Percentiles rank a stretch among this genome's conserved stretches.
Evolutionary conservation across 1,284 basidiomycete species (phyloP).

Genomic region (Veloboletus limbatus): DNA sequence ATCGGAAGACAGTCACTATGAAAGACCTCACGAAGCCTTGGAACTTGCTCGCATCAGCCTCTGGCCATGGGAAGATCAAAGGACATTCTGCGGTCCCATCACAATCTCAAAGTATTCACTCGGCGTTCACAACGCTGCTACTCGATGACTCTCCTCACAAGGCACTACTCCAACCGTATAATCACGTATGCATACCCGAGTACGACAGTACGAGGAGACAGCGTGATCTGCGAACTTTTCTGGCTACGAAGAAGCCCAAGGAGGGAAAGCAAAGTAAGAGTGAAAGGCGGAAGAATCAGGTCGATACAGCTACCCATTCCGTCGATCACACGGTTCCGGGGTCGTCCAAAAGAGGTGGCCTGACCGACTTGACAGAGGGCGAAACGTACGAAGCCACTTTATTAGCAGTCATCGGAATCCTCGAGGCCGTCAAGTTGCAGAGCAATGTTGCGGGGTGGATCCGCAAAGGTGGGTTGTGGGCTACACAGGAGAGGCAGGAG

Average conservation of each 20-base stretch:
- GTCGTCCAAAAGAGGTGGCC: neutral
- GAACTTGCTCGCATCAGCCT: conserved; percentile 31
- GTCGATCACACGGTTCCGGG: neutral
- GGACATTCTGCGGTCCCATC: neutral
- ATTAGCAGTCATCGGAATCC: conserved; percentile 68
- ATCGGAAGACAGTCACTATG: conserved; percentile 64
- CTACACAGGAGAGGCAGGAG: conserved; percentile 7
- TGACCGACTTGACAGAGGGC: neutral
- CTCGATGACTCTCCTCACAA: conserved; percentile 81
- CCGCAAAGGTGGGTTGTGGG: conserved; percentile 52
- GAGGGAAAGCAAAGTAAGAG: conserved; percentile 10
- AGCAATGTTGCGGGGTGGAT: conserved; percentile 71
- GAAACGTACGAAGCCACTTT: conserved; percentile 54
- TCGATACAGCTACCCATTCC: neutral
- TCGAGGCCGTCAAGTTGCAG: conserved; percentile 59
- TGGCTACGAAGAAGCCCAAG: conserved; percentile 10
- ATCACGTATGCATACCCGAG: conserved; percentile 73
- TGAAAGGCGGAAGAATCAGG: conserved; percentile 2
- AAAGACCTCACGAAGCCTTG: conserved; percentile 81
- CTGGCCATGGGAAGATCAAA: neutral
- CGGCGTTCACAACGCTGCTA: conserved; percentile 68
- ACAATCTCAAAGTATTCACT: conserved; percentile 39
- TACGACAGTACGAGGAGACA: conserved; percentile 50
- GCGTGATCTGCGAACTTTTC: conserved; percentile 40
- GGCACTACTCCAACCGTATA: conserved; percentile 76